Evolutionary conservation across 768 basidiomycete genomes (phyloP).

Genomic region (Suillus clintonianus): DNA sequence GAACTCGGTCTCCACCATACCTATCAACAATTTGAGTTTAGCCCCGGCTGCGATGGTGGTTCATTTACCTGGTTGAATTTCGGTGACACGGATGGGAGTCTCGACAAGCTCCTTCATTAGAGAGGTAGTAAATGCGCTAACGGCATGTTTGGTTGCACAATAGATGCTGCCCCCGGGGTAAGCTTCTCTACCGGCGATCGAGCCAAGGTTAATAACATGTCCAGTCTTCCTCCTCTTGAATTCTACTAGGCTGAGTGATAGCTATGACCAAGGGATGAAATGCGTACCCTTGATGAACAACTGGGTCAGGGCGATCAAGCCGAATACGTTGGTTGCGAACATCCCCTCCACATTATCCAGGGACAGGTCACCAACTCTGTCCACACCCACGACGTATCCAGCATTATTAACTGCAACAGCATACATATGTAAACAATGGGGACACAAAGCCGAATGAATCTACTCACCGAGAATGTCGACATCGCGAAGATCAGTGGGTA

Average conservation of each 20-base stretch:
- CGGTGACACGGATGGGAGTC: conserved; percentile 90
- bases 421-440: background rate
- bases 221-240: conserved; percentile 79
- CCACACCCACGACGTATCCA: conserved; percentile 87
- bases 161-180: conserved; percentile 93
- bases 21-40: conserved; percentile 32
- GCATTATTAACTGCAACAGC: conserved; percentile 65
- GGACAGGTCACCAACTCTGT: conserved; percentile 81
- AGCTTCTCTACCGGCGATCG: conserved; percentile 84
- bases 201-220: conserved; percentile 94
- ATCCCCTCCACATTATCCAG: conserved; percentile 80
- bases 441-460: background rate
- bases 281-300: conserved; percentile 57
- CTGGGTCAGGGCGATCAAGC: conserved; percentile 83
- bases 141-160: conserved; percentile 87
- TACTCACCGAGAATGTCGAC: conserved; percentile 82
- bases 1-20: conserved; percentile 92
- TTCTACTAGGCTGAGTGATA: conserved; percentile 42
- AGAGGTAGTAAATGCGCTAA: conserved; percentile 82
- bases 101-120: conserved; percentile 87
- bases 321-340: conserved; percentile 82
- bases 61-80: conserved; percentile 83
- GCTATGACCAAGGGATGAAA: background rate
- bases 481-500: conserved; percentile 67
- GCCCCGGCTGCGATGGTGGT: conserved; percentile 8